These are phyloP conservation scores for Lunularia cruciata DNA, from an alignment of 225 moss, liverwort and hornwort genomes.

Conservation along the genomic window DNA sequence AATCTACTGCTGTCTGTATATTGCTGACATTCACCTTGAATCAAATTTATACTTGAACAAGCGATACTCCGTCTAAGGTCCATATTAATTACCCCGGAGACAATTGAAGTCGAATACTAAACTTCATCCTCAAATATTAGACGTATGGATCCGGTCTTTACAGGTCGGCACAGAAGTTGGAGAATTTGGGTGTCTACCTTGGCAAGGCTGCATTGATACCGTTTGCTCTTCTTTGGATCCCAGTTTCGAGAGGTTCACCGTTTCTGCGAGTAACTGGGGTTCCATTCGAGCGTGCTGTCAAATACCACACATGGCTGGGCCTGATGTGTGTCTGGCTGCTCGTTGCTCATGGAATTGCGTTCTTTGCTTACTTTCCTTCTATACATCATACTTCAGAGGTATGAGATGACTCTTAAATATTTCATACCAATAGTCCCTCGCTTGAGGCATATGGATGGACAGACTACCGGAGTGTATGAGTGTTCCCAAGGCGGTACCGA, in stretches of 20 bases:
- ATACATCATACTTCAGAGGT: constrained; percentile 17
- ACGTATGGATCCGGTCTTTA: too few relatives aligned
- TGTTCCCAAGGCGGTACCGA: too few relatives aligned
- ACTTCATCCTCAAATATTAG: too few relatives aligned
- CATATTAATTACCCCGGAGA: too few relatives aligned
- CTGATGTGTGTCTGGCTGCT: constrained; percentile 16
- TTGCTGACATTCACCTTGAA: too few relatives aligned
- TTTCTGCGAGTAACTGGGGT: constrained; percentile 55
- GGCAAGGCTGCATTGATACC: constrained; percentile 32
- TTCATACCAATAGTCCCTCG: neutral
- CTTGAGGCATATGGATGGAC: too few relatives aligned
- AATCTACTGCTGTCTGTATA: too few relatives aligned
- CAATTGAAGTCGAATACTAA: too few relatives aligned
- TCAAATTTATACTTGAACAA: too few relatives aligned
- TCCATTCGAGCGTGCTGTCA: constrained; percentile 63
- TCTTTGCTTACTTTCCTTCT: constrained; percentile 6
- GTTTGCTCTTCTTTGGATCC: constrained; percentile 49
- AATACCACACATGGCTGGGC: constrained; percentile 65
- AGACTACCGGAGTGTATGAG: too few relatives aligned
- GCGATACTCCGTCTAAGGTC: too few relatives aligned
- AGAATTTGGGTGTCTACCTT: neutral
- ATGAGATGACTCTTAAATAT: neutral
- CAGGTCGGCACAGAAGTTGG: constrained; percentile 23
- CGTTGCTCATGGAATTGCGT: constrained; percentile 10
- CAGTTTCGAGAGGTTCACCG: constrained; percentile 54